These are phyloP conservation scores for Aspergillus vadensis DNA, from an alignment of 2,329 filamentous ascomycete genomes.

Conservation along the genomic window DNA sequence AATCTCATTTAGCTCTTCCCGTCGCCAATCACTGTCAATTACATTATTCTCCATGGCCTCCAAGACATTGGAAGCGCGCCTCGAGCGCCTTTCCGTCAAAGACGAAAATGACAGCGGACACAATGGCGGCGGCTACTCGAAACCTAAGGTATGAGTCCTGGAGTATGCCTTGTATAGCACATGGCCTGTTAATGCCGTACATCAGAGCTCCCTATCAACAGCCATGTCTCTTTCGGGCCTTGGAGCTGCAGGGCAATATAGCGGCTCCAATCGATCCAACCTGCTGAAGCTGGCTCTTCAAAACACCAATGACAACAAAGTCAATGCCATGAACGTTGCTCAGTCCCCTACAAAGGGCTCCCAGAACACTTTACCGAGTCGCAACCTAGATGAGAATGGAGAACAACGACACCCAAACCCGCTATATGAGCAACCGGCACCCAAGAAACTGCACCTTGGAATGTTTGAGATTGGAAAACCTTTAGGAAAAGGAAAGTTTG, in stretches of 20 bases:
- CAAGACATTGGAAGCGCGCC: slow-evolving; percentile 77
- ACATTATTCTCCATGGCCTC: slow-evolving; percentile 62
- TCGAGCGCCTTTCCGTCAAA: slow-evolving; percentile 85
- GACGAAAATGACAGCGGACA: slow-evolving; percentile 76
- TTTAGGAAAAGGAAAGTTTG: slow-evolving; percentile 84
- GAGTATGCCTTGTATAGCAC: background rate
- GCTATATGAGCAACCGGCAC: slow-evolving; percentile 59
- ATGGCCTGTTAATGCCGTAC: slow-evolving; percentile 22
- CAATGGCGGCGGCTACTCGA: slow-evolving; percentile 61
- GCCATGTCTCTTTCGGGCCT: slow-evolving; percentile 53
- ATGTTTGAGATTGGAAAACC: slow-evolving; percentile 94
- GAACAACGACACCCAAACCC: slow-evolving; percentile 42
- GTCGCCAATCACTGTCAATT: slow-evolving; percentile 6
- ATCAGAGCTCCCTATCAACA: slow-evolving; percentile 50
- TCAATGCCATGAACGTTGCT: slow-evolving; percentile 54
- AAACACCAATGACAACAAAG: slow-evolving; percentile 66
- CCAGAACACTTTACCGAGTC: slow-evolving; percentile 42
- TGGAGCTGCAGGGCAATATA: slow-evolving; percentile 44
- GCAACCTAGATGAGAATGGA: slow-evolving; percentile 51
- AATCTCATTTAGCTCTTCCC: slow-evolving; percentile 12
- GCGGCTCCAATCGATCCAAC: slow-evolving; percentile 68
- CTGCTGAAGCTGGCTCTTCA: slow-evolving; percentile 85
- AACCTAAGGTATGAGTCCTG: slow-evolving; percentile 68
- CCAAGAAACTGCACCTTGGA: slow-evolving; percentile 74
- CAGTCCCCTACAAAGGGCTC: slow-evolving; percentile 67